Evolutionary conservation across 2,329 filamentous ascomycete species (phyloP), one percentile per base, ranked within the genome.

Genomic region (Leptographium procerum): DNA sequence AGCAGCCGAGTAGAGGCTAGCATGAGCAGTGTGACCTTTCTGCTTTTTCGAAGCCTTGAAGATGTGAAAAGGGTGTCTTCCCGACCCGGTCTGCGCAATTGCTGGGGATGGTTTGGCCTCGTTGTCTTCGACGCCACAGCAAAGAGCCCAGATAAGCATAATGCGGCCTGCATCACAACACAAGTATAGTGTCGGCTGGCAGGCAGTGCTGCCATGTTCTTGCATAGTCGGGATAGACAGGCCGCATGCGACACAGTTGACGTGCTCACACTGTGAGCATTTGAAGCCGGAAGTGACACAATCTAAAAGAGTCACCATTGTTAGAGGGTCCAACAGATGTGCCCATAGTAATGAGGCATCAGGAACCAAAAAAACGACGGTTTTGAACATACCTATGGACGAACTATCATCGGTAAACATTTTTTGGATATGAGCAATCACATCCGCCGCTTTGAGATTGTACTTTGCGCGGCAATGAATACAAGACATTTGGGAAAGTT

Each of bases 141-240:
- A 60, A 1, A 68, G 57, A 9, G 62, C 59, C 56, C 64, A 65
- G 33, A 66, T 56, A 19, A 68, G 60, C 48, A 66, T 65, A 22
- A 65, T 26, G 13, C 62, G 64, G 5, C 64, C 64, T 11, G 57
- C 28, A 6, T 65, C 59, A 45, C 67, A 69, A 51, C 66, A 67
- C 64, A 64, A 66, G 4, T 57, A 48, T 28, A 65, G 13, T 11
- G 31, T 43, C 11, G 40, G 50, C 4, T 8, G 24, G 7, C 36
- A 11, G 24, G 6, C 14, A 22, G 31, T 29, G n/a, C 29, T 24
- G 6, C 11, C 13, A 28, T n/a, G 51, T 1, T n/a, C n/a, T n/a
- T n/a, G n/a, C n/a, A 26, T 2, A 19, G 26, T 2, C 16, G 19
- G 29, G 5, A n/a, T 14, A 9, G 22, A 14, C 56, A 48, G 4